A percentile compares a stretch with the other conserved stretches of the same genome.
These are phyloP conservation scores for Corymbia maculata DNA, from an alignment of 345 rosid species.

Conservation along the genomic window DNA sequence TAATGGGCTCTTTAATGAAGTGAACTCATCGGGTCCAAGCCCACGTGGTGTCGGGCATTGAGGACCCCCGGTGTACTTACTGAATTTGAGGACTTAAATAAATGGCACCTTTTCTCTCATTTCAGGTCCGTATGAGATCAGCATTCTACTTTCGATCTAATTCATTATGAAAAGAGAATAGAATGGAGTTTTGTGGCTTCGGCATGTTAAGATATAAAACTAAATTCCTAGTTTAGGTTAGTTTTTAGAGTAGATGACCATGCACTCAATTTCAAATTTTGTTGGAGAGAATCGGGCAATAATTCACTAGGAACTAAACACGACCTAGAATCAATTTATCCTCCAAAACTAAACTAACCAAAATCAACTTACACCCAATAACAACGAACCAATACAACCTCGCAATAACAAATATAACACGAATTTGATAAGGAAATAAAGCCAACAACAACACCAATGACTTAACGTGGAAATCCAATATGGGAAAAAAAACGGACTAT, in stretches of 20 bases:
- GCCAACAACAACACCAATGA: too few relatives aligned
- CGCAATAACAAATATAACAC: too few relatives aligned
- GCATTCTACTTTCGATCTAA: not conserved
- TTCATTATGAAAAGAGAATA: not conserved
- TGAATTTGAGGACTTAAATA: not conserved
- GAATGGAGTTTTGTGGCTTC: not conserved
- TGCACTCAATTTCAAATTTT: not conserved
- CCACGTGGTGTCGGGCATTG: not conserved
- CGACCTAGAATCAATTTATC: too few relatives aligned
- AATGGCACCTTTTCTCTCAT: not conserved
- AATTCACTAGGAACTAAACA: too few relatives aligned
- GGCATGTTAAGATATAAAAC: not conserved
- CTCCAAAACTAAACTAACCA: too few relatives aligned
- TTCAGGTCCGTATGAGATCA: not conserved
- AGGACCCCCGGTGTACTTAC: not conserved
- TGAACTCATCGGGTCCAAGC: not conserved
- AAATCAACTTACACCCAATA: too few relatives aligned
- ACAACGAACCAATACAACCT: too few relatives aligned
- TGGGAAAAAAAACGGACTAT: too few relatives aligned
- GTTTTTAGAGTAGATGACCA: not conserved
- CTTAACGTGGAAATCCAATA: too few relatives aligned
- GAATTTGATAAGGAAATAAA: too few relatives aligned
- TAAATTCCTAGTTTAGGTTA: too few relatives aligned
- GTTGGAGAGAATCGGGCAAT: too few relatives aligned
- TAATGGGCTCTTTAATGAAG: not conserved